Base-by-base conservation (phyloP, 2,329 filamentous ascomycete genomes). In the Xylariaceae sp. region DNA sequence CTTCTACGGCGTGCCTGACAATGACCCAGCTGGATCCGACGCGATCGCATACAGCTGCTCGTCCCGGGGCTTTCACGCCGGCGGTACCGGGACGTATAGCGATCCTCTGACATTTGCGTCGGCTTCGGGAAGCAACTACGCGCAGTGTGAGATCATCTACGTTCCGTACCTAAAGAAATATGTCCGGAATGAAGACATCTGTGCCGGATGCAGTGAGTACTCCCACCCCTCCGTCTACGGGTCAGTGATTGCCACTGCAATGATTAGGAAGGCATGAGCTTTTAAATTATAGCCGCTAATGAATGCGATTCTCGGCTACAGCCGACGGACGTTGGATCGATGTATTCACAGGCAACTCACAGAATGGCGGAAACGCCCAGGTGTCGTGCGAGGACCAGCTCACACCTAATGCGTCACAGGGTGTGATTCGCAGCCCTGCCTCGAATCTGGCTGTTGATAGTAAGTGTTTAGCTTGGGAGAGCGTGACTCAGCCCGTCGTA, bases 131-230 rank as follows among this genome's bases (percentile, higher is more conserved):
- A 72, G 71, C 36, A 71, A 73, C 45, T 76, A 77, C 64, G 61
- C 64, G 1, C 46, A 61, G 20, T 79, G 77, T 66, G 75, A 78
- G 55, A 65, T 77, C 51, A 66, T 79, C 33, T 79, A 77, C 53
- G 59, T 68, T n/a, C 75, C 75, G 0, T 75, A 75, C 52, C 53
- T 76, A 24, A 68, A 67, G 48, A 79, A 79, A 61, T 78, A 78
- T 53, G 61, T 75, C 5, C 66, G 70, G 2, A 65, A 63, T 51
- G 63, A 68, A 41, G 66, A 68, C 27, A 51, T 47, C 24, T 68
- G 65, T 27, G 60, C 50, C 7, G 30, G 11, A 2, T 67, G 62
- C 52, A 53, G 61, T 67, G 29, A 54, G 63, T 65, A n/a, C 33
- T 18, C n/a, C n/a, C 27, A 18, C 11, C n/a, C 16, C n/a, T n/a